Evolutionary conservation across 148 eudicot species (phyloP).

Genomic region (Rhododendron kiyosumense): DNA sequence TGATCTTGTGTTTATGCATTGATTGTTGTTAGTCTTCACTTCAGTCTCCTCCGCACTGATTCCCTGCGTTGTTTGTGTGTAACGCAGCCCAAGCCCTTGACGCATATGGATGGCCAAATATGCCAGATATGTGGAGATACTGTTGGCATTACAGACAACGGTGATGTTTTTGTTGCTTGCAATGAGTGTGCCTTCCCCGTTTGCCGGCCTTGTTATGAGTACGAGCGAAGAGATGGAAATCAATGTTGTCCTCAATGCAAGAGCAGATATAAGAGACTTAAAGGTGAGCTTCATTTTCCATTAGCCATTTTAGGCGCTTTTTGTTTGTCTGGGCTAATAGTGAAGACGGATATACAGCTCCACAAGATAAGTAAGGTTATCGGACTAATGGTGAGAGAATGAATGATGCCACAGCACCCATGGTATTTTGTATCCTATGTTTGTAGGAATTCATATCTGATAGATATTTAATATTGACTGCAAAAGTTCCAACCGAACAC

Average conservation of each 20-base stretch:
- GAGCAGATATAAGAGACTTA: slow-evolving; percentile 80
- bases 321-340: background rate
- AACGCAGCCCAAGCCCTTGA: slow-evolving; percentile 58
- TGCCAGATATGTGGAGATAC: slow-evolving; percentile 78
- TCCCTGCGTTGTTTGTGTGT: slow-evolving; percentile 3
- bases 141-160: slow-evolving; percentile 45
- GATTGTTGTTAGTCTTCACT: slow-evolving; percentile 9
- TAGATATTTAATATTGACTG: background rate
- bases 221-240: slow-evolving; percentile 72
- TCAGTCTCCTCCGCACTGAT: background rate
- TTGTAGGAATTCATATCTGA: background rate
- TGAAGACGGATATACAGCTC: background rate
- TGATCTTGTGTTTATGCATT: background rate
- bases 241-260: slow-evolving; percentile 90
- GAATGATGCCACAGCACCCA: background rate
- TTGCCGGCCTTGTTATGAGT: slow-evolving; percentile 75
- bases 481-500: background rate
- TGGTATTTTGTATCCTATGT: background rate
- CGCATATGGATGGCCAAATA: slow-evolving; percentile 53
- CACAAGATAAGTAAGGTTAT: background rate
- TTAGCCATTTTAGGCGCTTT: background rate
- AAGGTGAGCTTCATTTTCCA: slow-evolving; percentile 42
- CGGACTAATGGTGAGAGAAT: background rate
- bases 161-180: slow-evolving; percentile 71
- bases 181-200: slow-evolving; percentile 80